These are phyloP conservation scores for Fusarium subglutinans DNA, from an alignment of 2,329 filamentous ascomycete species.

Conservation along the genomic window DNA sequence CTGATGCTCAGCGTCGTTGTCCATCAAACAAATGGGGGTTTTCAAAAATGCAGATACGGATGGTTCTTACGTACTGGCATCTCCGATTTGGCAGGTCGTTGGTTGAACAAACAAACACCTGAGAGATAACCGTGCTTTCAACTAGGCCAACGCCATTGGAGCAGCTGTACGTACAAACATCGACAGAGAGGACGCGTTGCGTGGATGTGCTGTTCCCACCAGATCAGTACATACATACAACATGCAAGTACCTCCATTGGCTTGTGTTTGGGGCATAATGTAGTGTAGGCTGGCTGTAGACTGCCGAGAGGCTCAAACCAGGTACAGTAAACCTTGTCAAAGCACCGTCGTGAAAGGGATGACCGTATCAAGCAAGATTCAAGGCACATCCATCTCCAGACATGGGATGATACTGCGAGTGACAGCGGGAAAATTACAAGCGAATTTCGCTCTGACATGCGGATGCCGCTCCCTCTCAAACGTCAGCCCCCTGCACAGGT, in stretches of 20 bases:
- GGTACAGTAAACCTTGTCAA: constrained; percentile 7
- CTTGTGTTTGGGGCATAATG: neutral
- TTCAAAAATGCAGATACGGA: neutral
- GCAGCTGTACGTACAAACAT: neutral
- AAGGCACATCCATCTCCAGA: constrained; percentile 8
- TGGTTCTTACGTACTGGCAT: constrained; percentile 14
- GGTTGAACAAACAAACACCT: neutral
- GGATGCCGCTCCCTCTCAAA: constrained; percentile 19
- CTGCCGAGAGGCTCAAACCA: constrained; percentile 15
- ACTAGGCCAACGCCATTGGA: neutral
- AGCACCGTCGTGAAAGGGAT: constrained; percentile 5
- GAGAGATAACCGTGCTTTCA: constrained; percentile 1
- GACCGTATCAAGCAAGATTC: constrained; percentile 12
- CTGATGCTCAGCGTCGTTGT: constrained; percentile 17
- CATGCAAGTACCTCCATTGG: neutral
- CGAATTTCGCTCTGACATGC: constrained; percentile 27
- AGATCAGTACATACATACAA: neutral
- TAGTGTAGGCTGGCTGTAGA: neutral
- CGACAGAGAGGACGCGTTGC: neutral
- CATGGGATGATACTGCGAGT: constrained; percentile 8
- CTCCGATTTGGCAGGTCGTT: constrained; percentile 17
- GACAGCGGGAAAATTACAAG: constrained; percentile 21
- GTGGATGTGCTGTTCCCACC: neutral
- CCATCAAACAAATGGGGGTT: constrained; percentile 21
- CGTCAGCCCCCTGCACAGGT: constrained; percentile 21